Conservation (phyloP, 2,329 filamentous ascomycete genomes). For the Diaporthe destruens region DNA sequence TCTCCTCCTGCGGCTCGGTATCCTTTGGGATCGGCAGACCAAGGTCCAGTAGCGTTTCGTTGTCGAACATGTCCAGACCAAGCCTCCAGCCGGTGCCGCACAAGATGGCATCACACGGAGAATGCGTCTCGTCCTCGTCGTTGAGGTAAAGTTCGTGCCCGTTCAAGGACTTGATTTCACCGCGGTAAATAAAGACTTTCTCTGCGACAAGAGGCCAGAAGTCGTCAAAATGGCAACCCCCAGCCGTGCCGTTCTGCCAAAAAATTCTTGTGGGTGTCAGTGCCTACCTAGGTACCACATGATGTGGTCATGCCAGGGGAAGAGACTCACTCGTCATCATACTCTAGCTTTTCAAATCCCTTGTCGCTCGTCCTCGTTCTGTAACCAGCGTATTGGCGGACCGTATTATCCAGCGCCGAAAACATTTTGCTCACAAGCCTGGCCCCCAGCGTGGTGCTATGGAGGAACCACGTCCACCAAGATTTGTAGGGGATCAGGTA, state of each 20-base stretch:
- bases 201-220: conserved; percentile 11
- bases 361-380: neutral
- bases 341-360: conserved; percentile 1
- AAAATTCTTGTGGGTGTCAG: neutral
- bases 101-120: neutral
- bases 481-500: neutral
- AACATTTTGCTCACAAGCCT: neutral
- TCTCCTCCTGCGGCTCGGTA: neutral
- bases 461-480: conserved; percentile 14
- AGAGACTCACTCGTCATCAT: neutral
- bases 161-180: neutral
- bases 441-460: neutral
- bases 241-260: conserved; percentile 2
- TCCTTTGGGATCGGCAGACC: neutral
- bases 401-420: neutral
- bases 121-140: neutral
- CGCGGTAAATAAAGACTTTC: neutral
- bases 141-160: neutral
- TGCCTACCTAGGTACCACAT: too few relatives aligned
- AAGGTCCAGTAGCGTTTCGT: neutral
- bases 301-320: neutral
- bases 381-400: neutral
- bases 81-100: neutral
- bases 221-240: conserved; percentile 4
- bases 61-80: neutral